phyloP scores from a whole-genome alignment of 2,329 filamentous ascomycete species.

The Apiospora malaysiana region DNA sequence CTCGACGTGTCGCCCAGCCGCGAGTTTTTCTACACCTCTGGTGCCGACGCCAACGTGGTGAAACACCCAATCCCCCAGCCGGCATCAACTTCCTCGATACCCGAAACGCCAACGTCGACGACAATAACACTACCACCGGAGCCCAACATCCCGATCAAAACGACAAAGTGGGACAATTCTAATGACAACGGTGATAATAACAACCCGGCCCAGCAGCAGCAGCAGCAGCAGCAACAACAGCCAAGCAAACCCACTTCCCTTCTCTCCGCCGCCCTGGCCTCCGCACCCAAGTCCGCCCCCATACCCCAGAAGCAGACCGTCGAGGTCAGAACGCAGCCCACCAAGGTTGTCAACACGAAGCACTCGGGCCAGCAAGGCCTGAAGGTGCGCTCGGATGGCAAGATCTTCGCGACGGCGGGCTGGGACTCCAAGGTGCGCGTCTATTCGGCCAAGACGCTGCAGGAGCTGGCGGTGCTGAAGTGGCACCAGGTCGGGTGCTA shows the following conservation, averaged over 20 bases:
- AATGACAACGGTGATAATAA: background rate
- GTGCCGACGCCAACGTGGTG: slow-evolving; percentile 79
- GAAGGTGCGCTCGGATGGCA: slow-evolving; percentile 77
- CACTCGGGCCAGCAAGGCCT: slow-evolving; percentile 91
- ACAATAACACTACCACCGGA: background rate
- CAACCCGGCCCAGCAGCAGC: background rate
- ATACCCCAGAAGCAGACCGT: slow-evolving; percentile 24
- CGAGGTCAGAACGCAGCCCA: slow-evolving; percentile 48
- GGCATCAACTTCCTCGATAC: background rate
- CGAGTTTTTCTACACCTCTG: slow-evolving; percentile 76
- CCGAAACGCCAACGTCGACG: background rate
- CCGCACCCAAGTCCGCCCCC: slow-evolving; percentile 28
- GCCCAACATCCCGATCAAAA: background rate
- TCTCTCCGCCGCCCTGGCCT: slow-evolving; percentile 37
- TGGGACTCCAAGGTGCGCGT: slow-evolving; percentile 87
- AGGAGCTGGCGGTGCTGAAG: slow-evolving; percentile 88
- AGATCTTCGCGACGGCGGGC: slow-evolving; percentile 86
- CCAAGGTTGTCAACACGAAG: slow-evolving; percentile 75
- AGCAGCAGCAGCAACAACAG: too few relatives aligned
- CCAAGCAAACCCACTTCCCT: slow-evolving; percentile 29
- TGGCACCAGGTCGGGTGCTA: slow-evolving; percentile 94
- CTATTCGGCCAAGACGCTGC: slow-evolving; percentile 80
- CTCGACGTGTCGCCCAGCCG: slow-evolving; percentile 59
- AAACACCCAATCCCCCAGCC: slow-evolving; percentile 70
- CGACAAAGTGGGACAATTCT: background rate